These are phyloP conservation scores for Candida namnaoensis DNA, from an alignment of 805 yeast genomes.

Conservation along the genomic window DNA sequence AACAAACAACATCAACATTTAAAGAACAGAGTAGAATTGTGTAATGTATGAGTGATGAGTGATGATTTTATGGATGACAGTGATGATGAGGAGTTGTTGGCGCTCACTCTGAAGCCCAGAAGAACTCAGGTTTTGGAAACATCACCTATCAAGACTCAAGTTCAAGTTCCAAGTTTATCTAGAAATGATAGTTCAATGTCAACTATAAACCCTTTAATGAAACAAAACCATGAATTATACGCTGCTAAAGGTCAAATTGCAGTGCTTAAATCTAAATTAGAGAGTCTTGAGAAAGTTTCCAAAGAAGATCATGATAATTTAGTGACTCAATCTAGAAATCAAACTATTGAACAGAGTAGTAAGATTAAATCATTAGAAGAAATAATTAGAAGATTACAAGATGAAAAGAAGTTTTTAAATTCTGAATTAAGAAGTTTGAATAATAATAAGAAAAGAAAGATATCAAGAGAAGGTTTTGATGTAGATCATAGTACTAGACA, in stretches of 20 bases:
- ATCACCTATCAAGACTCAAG: neutral
- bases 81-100: constrained; percentile 36
- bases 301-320: constrained; percentile 27
- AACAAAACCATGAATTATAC: constrained; percentile 25
- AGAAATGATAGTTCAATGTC: neutral
- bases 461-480: no score
- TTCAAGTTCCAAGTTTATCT: neutral
- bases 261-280: constrained; percentile 58
- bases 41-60: constrained; percentile 11
- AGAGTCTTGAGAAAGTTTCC: constrained; percentile 32
- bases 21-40: no score
- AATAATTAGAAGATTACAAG: constrained; percentile 34
- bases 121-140: constrained; percentile 1
- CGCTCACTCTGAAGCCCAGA: constrained; percentile 33
- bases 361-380: constrained; percentile 32
- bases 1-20: no score
- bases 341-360: constrained; percentile 7
- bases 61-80: constrained; percentile 25
- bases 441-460: constrained; percentile 10
- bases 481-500: neutral
- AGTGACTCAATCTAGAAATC: constrained; percentile 17
- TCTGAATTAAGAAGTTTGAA: constrained; percentile 33
- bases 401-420: constrained; percentile 46
- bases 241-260: constrained; percentile 76
- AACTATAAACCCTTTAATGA: neutral